These are phyloP conservation scores for Reutealis trisperma DNA, from an alignment of 345 rosid genomes.

Conservation along the genomic window DNA sequence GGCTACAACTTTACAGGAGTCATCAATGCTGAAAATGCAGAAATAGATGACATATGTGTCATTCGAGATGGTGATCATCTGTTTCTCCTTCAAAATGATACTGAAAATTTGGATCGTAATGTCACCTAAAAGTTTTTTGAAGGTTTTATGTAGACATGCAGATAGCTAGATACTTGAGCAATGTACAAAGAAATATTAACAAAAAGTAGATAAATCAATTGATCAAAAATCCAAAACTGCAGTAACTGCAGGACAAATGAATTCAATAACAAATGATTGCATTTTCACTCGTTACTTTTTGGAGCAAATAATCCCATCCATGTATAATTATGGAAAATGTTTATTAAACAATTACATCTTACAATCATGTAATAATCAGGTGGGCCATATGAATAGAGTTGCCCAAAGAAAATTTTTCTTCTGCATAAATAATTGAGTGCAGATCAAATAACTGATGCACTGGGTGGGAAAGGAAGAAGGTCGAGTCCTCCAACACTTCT, in stretches of 20 bases:
- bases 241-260: constrained; percentile 20
- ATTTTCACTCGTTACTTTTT: constrained; percentile 14
- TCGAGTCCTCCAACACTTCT: constrained; percentile 6
- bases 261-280: constrained; percentile 25
- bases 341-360: constrained; percentile 16
- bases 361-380: constrained; percentile 7
- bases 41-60: constrained; percentile 72
- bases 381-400: neutral
- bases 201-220: constrained; percentile 22
- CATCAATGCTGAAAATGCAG: constrained; percentile 65
- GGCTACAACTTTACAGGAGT: constrained; percentile 55
- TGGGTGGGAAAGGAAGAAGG: neutral
- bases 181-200: constrained; percentile 22
- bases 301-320: constrained; percentile 9
- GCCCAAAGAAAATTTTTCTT: constrained; percentile 5
- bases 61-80: constrained; percentile 95
- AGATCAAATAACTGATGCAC: neutral
- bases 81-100: constrained; percentile 54
- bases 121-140: constrained; percentile 22
- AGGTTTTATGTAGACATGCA: constrained; percentile 10
- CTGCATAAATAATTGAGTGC: constrained; percentile 13
- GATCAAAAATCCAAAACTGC: constrained; percentile 9
- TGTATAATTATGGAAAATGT: constrained; percentile 2
- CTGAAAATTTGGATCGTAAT: constrained; percentile 29
- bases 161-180: constrained; percentile 33